These are phyloP conservation scores for Dalechampia spathulata DNA, from an alignment of 441 rosid species.

Conservation along the genomic window DNA sequence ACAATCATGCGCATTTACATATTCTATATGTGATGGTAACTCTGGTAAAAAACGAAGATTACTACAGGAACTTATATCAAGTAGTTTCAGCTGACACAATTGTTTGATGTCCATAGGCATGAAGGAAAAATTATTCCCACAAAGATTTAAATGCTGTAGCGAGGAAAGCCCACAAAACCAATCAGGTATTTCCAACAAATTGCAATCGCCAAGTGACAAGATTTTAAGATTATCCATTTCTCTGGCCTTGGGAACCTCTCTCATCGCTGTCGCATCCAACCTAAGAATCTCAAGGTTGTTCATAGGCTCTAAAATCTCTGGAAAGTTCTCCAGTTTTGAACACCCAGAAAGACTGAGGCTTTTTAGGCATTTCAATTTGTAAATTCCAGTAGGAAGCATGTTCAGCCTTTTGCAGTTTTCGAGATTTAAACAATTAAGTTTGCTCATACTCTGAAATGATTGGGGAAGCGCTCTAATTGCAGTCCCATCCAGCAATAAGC, in stretches of 20 bases:
- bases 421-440: background rate
- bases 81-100: background rate
- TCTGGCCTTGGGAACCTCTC: background rate
- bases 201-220: background rate
- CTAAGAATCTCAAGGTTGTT: background rate
- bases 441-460: background rate
- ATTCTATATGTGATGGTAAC: background rate
- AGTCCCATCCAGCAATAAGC: conserved; percentile 7
- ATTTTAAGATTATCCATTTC: background rate
- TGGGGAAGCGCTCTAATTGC: conserved; percentile 3
- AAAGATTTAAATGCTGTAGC: conserved; percentile 2
- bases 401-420: background rate
- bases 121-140: conserved; percentile 1
- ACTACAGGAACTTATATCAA: conserved; percentile 1
- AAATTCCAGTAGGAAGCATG: background rate
- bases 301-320: background rate
- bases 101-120: background rate
- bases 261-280: background rate
- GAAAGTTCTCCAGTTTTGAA: conserved; percentile 5
- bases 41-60: background rate
- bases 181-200: background rate
- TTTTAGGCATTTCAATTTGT: background rate
- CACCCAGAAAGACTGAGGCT: background rate
- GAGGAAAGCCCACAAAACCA: background rate
- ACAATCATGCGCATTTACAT: background rate